Base-by-base conservation (phyloP, 2,329 filamentous ascomycete genomes). In the Biscogniauxia marginata region DNA sequence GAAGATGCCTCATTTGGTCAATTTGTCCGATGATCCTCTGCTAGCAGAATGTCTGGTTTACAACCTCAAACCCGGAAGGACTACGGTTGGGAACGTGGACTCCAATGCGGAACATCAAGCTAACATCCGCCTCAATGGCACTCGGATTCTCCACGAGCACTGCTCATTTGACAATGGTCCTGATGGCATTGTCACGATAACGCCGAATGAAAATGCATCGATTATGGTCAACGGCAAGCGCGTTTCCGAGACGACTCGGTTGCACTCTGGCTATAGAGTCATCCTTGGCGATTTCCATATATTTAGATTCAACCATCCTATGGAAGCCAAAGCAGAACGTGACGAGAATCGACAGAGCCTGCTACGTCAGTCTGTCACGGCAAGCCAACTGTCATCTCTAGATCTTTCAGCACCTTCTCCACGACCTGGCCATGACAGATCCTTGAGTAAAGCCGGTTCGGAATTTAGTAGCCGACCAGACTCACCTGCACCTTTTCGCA, bases 1-100 rank as follows among this genome's bases (percentile, higher is more conserved):
- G 78, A 97, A 97, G 76, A 99, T 98, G 91, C 95, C 95, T 7
- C 95, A 99, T 85, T 77, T 99, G 74, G 95, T 99, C 74, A 99
- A 99, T 72, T 77, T 99, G 64, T 97, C 93, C n/a, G 90, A 95
- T 70, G 90, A 95, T 69, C 95, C 95, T 7, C 80, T 99, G 25
- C 82, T 99, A 46, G 93, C 93, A 4, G 95, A 99, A 76, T 99
- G 95, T 75, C 79, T 99, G 56, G 91, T 99, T 43, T 99, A 99
- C 77, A 99, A 99, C 68, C 84, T 99, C 64, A 99, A 99, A 73
- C 93, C 95, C 6, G 95, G 95, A 25, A 90, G 86, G 7, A 99
- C 95, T 0, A 93, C 90, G 0, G 95, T 99, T 19, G 95, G 95
- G 19, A 97, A 98, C 68, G 91, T 95, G 54, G 93, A 97, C 64